Evolutionary conservation across 1,139 yeast species (phyloP), one percentile per base, ranked within the genome.

Genomic region (Debaryomyces robertsiae): DNA sequence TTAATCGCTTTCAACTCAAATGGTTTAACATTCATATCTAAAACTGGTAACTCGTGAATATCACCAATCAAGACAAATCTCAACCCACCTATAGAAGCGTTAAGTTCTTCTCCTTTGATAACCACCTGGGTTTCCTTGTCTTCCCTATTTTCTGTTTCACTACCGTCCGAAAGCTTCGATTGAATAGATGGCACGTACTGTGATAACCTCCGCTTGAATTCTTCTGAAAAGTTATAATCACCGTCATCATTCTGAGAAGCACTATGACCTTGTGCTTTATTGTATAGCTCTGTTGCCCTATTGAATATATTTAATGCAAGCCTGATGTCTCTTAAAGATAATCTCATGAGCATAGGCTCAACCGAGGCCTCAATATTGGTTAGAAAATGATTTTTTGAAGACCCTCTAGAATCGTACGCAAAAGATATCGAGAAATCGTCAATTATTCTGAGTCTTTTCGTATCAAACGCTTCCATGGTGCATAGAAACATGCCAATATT

Each of bases 61-160:
- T 89, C 95, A 52, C 98, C 98, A 52, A 94, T 89, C 37, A 93
- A 67, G 2, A 94, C 95, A 46, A 93, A 67, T 47, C 98, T 75
- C 46, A 89, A 59, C 0, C 98, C 98, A 16, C 89, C 94, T 49
- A 90, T 65, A 38, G 81, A 81, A 0, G 85, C 85, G 36, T 65
- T 72, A 41, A 93, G 62, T 36, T 80, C 82, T 60, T 93, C 98
- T 0, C 87, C 91, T 44, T 81, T 78, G 6, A 88, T 62, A 1
- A 80, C 55, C 1, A 77, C 66, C 7, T 62, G 65, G 1, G 69
- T 54, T 24, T 58, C 60, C 22, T 33, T 42, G 2, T 30, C 16
- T 4, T 32, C 48, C 14, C 45, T 44, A 27, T 39, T 44, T 9
- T n/a, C 9, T 24, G 6, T 9, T 7, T 29, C 13, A 3, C 16